Base-by-base conservation (phyloP, 1,284 basidiomycete genomes). In the Irpex sp. region DNA sequence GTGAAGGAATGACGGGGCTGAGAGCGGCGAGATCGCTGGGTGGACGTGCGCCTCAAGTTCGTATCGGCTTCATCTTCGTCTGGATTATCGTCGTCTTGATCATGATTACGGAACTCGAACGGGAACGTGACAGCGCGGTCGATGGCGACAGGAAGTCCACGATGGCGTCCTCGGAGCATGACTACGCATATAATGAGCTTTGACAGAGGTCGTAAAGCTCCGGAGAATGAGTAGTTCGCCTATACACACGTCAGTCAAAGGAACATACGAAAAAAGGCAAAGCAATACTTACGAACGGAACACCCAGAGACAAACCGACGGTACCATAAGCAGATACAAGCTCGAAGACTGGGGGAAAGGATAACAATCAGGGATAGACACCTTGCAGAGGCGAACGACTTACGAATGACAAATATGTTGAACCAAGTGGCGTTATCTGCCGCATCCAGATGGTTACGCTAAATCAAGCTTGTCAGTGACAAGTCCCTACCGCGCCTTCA, bases 101-200 rank as follows among this genome's bases (percentile, higher is more conserved):
- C 65, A 15, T 66, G 60, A 17, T 68, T 53, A 15, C 61, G 66
- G 66, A 83, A 85, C 66, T 89, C 87, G 61, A 78, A 78, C 1
- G 90, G 90, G n/a, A 93, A 78, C 74, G 92, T 81, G 59, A 93
- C 83, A 1, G 94, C 93, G 33, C 94, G 89, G 75, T 97, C 93
- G 63, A 97, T 95, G 15, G 94, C 94, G 15, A 92, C 89, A 0
- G 93, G 92, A 4, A 95, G 77, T 43, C 94, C 94, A 56, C 97
- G 87, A 76, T 98, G 96, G 9, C 95, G 84, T 6, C 96, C 96
- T 66, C 96, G 89, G 61, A 98, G 81, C 94, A 98, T 98, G 67
- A 98, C 94, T 3, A 83, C 72, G 68, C 86, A 88, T 19, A 98
- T 73, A 60, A 98, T 88, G 21, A 98, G 81, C 75, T 98, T 98